Base-by-base conservation (phyloP, 2,329 filamentous ascomycete genomes). In the Plenodomus biglobosus region DNA sequence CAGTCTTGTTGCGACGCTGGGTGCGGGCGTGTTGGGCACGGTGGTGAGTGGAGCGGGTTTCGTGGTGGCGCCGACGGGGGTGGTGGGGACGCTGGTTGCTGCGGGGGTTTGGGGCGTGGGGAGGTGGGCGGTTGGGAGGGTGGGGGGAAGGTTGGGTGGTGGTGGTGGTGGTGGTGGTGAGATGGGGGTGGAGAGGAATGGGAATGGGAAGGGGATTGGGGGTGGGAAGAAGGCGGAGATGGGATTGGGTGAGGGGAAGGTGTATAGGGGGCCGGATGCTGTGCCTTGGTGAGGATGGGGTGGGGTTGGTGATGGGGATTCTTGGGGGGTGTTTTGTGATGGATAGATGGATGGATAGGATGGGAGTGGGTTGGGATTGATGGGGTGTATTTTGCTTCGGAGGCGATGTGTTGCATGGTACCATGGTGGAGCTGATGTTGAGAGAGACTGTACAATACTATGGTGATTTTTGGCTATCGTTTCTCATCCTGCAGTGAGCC, bases 21-120 rank as follows among this genome's bases (percentile, higher is more conserved):
- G 68, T 1, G 72, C 61, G 49, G 42, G 73, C 3, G 72, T 61
- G 11, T 60, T 73, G 17, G 72, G 73, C 1, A 65, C 64, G 1
- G 51, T 74, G 4, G 59, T 69, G 2, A 70, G 65, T 22, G 73
- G 73, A 5, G 71, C 68, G 8, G 73, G 68, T 2, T 76, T 75
- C 44, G 62, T 76, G 43, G 48, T 75, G 30, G 73, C 74, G 35
- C 74, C 74, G 10, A 73, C 73, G 2, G 73, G 73, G 0, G 71
- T 76, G 24, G 42, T 69, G 18, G 72, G 68, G 2, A 70, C 69
- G 10, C 65, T 69, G 20, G 61, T 69, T 6, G 66, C 68, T 21
- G 72, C 65, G 6, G 54, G 69, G 30, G 38, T 75, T 2, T 75
- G 73, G 73, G 74, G 71, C 0, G 44, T 73, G 22, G 73, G 65